Base-by-base conservation (phyloP, 2,329 filamentous ascomycete species). In the Neofusicoccum sp. region DNA sequence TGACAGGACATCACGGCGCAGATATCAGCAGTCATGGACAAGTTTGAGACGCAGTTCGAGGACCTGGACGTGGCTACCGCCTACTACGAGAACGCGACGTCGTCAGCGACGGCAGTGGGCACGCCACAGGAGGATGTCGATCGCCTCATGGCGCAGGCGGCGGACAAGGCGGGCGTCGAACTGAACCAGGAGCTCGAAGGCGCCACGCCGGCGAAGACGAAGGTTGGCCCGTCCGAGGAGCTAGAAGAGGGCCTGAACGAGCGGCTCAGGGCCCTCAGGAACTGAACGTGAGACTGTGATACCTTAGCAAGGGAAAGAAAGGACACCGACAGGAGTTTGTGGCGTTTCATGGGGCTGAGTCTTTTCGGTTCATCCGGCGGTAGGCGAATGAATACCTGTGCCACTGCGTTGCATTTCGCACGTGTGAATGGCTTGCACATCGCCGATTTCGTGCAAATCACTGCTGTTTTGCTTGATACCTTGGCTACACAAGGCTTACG, bases 41-140 rank as follows among this genome's bases (percentile, higher is more conserved):
- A 83, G 60, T 88, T 89, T 71, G 86, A 88, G 72, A 83, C 82
- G 58, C 80, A 83, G 66, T 82, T 83, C 69, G 80, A 83, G 64
- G 79, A 83, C 68, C 73, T 83, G 47, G 81, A 83, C 65, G 80
- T 82, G 45, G 80, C 79, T 44, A 81, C 80, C 7, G 80, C 88
- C 68, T 92, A 93, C 78, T 95, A 95, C 78, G 91, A 94, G 77
- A 92, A 93, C 72, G 91, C 92, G 64, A 94, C 93, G 66, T 87
- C 86, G 28, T 89, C 90, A 65, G 90, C 89, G 41, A 96, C 92
- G 75, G 91, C 77, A 71, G 89, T 80, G 74, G 91, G 82, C 76
- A 93, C 80, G 79, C 91, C 80, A 78, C 86, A 96, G 74, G 92
- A 96, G 69, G 92, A 93, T 68, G 92, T 96, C 1, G 92, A 96